Percentiles rank a stretch among this genome's conserved stretches.
These are phyloP conservation scores for Papiliotrema laurentii DNA, from an alignment of 1,284 basidiomycete genomes.

Conservation along the genomic window DNA sequence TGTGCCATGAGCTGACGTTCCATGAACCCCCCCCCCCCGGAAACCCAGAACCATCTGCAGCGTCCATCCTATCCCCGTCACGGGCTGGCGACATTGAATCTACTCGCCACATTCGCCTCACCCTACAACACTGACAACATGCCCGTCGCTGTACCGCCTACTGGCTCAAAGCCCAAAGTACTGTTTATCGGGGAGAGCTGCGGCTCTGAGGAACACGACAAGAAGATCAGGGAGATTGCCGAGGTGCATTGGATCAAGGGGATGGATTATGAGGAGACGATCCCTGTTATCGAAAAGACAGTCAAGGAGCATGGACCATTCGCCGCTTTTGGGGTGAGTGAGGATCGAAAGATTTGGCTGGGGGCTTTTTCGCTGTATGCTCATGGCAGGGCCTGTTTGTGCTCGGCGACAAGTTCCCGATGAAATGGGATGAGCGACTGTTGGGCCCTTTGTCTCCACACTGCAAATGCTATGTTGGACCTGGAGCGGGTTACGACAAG, in stretches of 20 bases:
- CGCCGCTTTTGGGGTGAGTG: conserved; percentile 23
- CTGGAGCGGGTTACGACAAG: conserved; percentile 29
- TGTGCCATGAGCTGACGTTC: too few relatives aligned
- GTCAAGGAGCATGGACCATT: conserved; percentile 20
- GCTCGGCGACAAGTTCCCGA: conserved; percentile 16
- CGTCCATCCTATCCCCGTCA: too few relatives aligned
- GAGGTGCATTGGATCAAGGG: conserved; percentile 3
- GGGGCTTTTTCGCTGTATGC: neutral
- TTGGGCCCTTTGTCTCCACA: conserved; percentile 17
- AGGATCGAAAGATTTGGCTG: too few relatives aligned
- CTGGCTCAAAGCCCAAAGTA: conserved; percentile 1
- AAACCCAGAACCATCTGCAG: too few relatives aligned
- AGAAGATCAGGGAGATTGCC: conserved; percentile 4
- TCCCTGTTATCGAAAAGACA: neutral
- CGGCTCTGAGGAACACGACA: neutral
- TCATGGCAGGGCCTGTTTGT: conserved; percentile 16
- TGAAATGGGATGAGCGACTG: conserved; percentile 17
- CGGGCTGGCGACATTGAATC: too few relatives aligned
- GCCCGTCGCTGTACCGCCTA: neutral
- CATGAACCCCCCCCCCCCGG: too few relatives aligned
- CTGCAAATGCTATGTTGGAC: conserved; percentile 20
- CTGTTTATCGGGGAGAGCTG: conserved; percentile 4
- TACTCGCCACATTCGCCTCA: too few relatives aligned
- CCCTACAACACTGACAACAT: too few relatives aligned
- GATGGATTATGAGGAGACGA: neutral